Evolutionary conservation across 768 basidiomycete genomes (phyloP).

Genomic region (Xerocomellus chrysenteron): DNA sequence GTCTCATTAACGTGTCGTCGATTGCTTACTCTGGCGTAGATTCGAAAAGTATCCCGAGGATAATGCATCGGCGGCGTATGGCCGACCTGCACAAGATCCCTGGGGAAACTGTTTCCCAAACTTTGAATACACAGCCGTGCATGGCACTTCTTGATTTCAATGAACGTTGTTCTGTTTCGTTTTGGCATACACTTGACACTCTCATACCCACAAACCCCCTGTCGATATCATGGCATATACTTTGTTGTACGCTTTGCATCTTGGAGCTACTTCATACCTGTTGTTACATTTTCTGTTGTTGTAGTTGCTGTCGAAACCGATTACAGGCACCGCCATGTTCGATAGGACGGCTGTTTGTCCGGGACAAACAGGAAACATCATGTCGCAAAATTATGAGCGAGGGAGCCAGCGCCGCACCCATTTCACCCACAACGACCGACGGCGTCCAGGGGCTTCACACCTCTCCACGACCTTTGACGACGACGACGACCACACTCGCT

Average conservation of each 20-base stretch:
- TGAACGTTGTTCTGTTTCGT: background rate
- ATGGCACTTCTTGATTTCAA: conserved; percentile 30
- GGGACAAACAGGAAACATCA: conserved; percentile 36
- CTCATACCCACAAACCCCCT: conserved; percentile 10
- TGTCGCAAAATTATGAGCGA: conserved; percentile 36
- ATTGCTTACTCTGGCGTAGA: conserved; percentile 34
- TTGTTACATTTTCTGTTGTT: background rate
- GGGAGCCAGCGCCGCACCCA: conserved; percentile 19
- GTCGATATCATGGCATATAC: conserved; percentile 7
- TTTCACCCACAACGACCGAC: conserved; percentile 24
- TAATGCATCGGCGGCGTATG: conserved; percentile 59
- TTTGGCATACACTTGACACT: conserved; percentile 14
- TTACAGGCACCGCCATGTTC: background rate
- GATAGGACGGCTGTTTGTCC: conserved; percentile 29
- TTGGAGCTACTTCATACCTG: background rate
- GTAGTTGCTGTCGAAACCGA: background rate
- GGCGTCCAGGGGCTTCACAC: conserved; percentile 9
- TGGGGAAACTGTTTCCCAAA: conserved; percentile 73
- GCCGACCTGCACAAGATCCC: conserved; percentile 53
- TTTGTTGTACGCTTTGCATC: conserved; percentile 10
- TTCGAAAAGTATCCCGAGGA: conserved; percentile 82
- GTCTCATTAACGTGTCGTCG: background rate
- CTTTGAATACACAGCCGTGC: conserved; percentile 62
- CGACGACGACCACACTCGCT: background rate
- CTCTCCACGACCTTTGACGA: conserved; percentile 1